Evolutionary conservation across 345 rosid species (phyloP), one percentile per base, ranked within the genome.

Genomic region (Sisymbrium altissimum): DNA sequence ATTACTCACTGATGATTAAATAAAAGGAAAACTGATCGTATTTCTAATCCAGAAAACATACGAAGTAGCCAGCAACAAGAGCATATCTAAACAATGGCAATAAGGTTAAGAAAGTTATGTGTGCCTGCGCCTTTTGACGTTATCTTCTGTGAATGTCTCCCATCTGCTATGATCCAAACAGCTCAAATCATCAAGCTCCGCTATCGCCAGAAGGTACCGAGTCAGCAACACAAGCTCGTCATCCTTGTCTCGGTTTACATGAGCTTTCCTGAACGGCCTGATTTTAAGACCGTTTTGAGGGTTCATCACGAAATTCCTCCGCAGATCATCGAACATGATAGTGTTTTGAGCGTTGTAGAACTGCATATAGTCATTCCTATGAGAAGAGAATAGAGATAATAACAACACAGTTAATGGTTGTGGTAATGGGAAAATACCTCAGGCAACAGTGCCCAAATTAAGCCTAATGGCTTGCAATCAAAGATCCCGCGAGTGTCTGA

Each of bases 291-390:
- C 99, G 70, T 91, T 95, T 79, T 86, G 92, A 7, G 97, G 97
- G 80, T 92, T 95, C 97, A 95, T 89, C 76, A 92, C 96, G 38
- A 87, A 95, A 74, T 95, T 89, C 83, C 99, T 83, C 67, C 89
- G 69, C 9, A 92, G 79, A 69, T 95, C 97, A 63, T 95, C 99
- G 56, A 95, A 95, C 99, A 95, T 95, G 79, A 92, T 92, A n/a
- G 97, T 92, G 84, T 91, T 95, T 71, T 76, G 82, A 5, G 93
- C 70, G 77, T 72, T 83, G 85, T 92, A 92, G 61, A 83, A 90
- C 99, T 92, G 91, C 81, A 80, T 40, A 14, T 33, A 45, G 11
- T 17, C 40, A 6, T 29, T 27, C 21, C 33, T 19, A 66, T 50
- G 71, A 66, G 23, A 50, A 21, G n/a, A 66, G 10, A 60, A 19